Conservation (phyloP, 1,139 yeast genomes). For the Nakaseomyces sp. region DNA sequence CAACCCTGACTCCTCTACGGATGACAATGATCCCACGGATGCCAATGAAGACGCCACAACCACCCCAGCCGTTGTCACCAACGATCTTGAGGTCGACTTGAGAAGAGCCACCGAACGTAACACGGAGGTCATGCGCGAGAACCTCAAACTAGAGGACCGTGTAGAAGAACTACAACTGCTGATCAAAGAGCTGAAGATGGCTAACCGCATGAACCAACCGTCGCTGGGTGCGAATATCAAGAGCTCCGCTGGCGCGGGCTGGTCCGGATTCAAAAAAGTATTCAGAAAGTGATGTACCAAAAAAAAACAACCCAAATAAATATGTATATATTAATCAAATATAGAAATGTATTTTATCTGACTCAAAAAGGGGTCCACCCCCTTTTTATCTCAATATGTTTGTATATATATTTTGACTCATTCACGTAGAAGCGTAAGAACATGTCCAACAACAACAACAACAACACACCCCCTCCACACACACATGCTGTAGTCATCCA, state of each 20-base stretch:
- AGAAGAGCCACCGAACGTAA: slow-evolving; percentile 49
- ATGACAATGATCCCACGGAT: too few relatives aligned
- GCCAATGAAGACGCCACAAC: too few relatives aligned
- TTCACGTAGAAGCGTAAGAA: too few relatives aligned
- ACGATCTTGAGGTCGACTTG: slow-evolving; percentile 35
- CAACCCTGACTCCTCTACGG: too few relatives aligned
- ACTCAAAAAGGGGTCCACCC: too few relatives aligned
- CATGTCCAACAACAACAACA: too few relatives aligned
- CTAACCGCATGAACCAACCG: slow-evolving; percentile 7
- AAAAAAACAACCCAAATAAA: background rate
- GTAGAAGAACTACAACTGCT: slow-evolving; percentile 23
- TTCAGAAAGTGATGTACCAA: slow-evolving; percentile 7
- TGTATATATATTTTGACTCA: too few relatives aligned
- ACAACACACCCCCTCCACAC: too few relatives aligned
- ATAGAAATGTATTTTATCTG: background rate
- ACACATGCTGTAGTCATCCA: too few relatives aligned
- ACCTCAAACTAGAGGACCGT: slow-evolving; percentile 42
- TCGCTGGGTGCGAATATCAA: slow-evolving; percentile 5
- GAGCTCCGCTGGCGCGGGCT: slow-evolving; percentile 4
- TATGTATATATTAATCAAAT: too few relatives aligned
- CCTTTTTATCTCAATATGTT: too few relatives aligned
- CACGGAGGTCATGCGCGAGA: slow-evolving; percentile 45
- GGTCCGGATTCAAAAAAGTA: slow-evolving; percentile 16
- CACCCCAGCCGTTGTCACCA: too few relatives aligned
- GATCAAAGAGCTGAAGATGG: slow-evolving; percentile 20